Evolutionary conservation across 164 flowering plant species (phyloP), one percentile per base, ranked within the genome.

Genomic region (Paratinospora sagittata): DNA sequence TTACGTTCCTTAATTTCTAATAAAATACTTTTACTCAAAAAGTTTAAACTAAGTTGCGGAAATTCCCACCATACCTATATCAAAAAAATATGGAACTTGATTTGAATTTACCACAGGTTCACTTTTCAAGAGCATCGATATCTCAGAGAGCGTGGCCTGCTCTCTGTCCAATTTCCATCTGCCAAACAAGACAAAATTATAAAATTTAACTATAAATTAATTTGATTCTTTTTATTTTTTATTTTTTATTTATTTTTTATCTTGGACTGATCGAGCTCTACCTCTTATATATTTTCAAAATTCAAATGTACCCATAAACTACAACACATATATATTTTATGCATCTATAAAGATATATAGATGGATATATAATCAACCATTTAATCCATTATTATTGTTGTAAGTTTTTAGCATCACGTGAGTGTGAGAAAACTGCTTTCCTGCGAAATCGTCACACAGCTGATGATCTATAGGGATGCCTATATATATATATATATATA

Each of bases 111-210:
- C 43, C 43, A 7, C 43, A 39, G 43, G 10, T 39, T 39, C 5
- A 39, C 43, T 39, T 14, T 52, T 52, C n/a, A 19, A n/a, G 58
- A 16, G 58, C 21, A n/a, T 52, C 58, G 58, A 52, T 52, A 52
- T 52, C n/a, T 52, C 58, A 52, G 58, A 52, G 21, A 52, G 58
- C 58, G 58, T 52, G 58, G n/a, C 58, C 58, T 52, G 58, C 58
- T 52, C 58, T 52, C 21, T 52, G 58, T 52, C 58, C 58, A 52
- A 16, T 52, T 52, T 10, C 19, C 58, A 52, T 16, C n/a, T 16
- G 58, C 58, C 58, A 52, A 52, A 17, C 58, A 52, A 52, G 58
- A 52, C 58, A 52, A 52, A 52, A 49, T n/a, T n/a, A n/a, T n/a
- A n/a, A n/a, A n/a, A n/a, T n/a, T n/a, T n/a, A n/a, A 36, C 3